These are phyloP conservation scores for Stramenopiles sp. DNA, from an alignment of 352 stramenopile species.

Conservation along the genomic window DNA sequence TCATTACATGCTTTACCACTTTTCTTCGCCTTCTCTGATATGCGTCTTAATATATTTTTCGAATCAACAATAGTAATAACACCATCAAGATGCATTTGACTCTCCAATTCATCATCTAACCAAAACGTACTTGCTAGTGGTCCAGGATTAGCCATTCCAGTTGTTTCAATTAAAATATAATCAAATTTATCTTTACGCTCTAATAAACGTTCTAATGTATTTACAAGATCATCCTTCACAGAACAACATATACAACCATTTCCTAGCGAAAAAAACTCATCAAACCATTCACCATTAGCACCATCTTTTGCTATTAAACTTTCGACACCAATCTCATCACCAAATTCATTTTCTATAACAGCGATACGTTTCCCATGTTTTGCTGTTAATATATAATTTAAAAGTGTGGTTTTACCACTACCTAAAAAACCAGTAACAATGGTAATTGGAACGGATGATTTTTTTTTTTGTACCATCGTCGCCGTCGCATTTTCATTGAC, in stretches of 20 bases:
- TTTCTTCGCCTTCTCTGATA: slow-evolving; percentile 38
- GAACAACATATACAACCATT: slow-evolving; percentile 97
- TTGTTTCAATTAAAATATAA: slow-evolving; percentile 82
- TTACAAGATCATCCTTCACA: slow-evolving; percentile 70
- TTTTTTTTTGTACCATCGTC: not conserved
- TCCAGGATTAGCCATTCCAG: slow-evolving; percentile 76
- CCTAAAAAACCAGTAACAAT: slow-evolving; percentile 83
- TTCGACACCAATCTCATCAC: slow-evolving; percentile 77
- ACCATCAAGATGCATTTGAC: slow-evolving; percentile 64
- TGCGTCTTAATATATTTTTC: slow-evolving; percentile 59
- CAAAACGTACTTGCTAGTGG: slow-evolving; percentile 87
- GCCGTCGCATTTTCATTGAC: not conserved
- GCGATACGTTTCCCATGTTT: slow-evolving; percentile 75
- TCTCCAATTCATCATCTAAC: slow-evolving; percentile 69
- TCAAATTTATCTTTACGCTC: slow-evolving; percentile 63
- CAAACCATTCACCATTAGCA: slow-evolving; percentile 39
- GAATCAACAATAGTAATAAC: slow-evolving; percentile 92
- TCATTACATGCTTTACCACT: slow-evolving; percentile 47
- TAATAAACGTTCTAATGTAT: slow-evolving; percentile 69
- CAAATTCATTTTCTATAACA: slow-evolving; percentile 97
- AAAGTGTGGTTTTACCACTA: slow-evolving; percentile 81
- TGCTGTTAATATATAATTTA: slow-evolving; percentile 77
- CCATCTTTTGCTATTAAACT: slow-evolving; percentile 60
- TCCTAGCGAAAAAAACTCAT: slow-evolving; percentile 84
- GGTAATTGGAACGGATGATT: slow-evolving; percentile 49